Evolutionary conservation across 495 filamentous ascomycete genomes (phyloP).

Genomic region (Parmelia sp.): DNA sequence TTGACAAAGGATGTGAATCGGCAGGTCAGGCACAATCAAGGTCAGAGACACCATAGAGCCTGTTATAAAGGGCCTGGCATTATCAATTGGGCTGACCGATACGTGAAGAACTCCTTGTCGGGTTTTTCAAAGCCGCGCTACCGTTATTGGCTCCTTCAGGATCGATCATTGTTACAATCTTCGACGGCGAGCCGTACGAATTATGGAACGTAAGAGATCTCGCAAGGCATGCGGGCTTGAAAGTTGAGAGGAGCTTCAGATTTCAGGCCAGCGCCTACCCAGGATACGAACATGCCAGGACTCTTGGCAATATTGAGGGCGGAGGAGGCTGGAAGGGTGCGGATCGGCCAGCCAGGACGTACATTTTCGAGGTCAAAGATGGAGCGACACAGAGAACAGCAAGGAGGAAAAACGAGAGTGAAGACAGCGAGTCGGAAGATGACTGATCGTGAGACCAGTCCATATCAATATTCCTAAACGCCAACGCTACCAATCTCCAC

Average conservation of each 20-base stretch:
- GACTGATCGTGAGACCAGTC: slow-evolving; percentile 21
- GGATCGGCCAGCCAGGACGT: slow-evolving; percentile 66
- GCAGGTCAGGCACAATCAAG: slow-evolving; percentile 86
- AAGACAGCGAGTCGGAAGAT: slow-evolving; percentile 40
- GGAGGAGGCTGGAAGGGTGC: slow-evolving; percentile 70
- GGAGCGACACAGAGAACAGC: slow-evolving; percentile 35
- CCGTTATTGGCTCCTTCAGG: slow-evolving; percentile 50
- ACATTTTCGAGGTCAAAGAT: slow-evolving; percentile 64
- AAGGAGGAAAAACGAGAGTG: slow-evolving; percentile 37
- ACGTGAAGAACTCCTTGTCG: slow-evolving; percentile 62
- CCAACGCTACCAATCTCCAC: slow-evolving; percentile 9
- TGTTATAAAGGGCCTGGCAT: not conserved
- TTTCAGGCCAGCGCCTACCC: slow-evolving; percentile 72
- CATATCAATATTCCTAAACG: not conserved
- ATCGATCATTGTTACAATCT: slow-evolving; percentile 76
- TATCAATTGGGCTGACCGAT: not conserved
- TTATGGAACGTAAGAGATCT: slow-evolving; percentile 91
- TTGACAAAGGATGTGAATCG: slow-evolving; percentile 87
- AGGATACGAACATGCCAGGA: slow-evolving; percentile 83
- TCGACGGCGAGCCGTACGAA: slow-evolving; percentile 89
- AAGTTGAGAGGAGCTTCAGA: slow-evolving; percentile 67
- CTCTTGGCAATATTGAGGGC: slow-evolving; percentile 68
- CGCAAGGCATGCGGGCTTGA: slow-evolving; percentile 68
- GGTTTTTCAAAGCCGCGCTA: slow-evolving; percentile 63
- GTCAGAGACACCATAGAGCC: slow-evolving; percentile 24